Conservation (phyloP, 306 rosid genomes). For the Casuarina equisetifolia region DNA sequence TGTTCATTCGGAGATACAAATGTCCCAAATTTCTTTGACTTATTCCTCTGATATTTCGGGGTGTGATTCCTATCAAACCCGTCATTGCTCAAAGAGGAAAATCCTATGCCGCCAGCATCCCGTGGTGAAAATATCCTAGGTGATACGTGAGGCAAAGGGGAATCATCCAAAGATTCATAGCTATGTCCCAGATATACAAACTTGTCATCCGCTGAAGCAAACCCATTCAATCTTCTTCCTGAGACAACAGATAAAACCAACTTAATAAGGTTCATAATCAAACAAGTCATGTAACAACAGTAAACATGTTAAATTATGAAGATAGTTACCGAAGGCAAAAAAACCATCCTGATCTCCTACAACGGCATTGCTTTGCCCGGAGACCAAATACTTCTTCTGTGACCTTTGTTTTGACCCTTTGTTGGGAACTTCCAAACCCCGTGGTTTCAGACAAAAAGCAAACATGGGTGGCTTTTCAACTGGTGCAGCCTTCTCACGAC, state of each 20-base stretch:
- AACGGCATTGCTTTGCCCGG: constrained; percentile 53
- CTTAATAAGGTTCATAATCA: constrained; percentile 18
- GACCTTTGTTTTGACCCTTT: constrained; percentile 85
- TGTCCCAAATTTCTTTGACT: constrained; percentile 53
- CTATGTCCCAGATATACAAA: constrained; percentile 52
- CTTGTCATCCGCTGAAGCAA: constrained; percentile 60
- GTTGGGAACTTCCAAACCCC: constrained; percentile 79
- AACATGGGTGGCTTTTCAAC: constrained; percentile 87
- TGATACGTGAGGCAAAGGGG: constrained; percentile 58
- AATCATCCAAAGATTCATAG: constrained; percentile 76
- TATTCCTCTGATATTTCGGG: constrained; percentile 50
- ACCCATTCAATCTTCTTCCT: constrained; percentile 82
- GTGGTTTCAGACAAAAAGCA: constrained; percentile 94
- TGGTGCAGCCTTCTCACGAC: constrained; percentile 44
- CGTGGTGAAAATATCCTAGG: constrained; percentile 65
- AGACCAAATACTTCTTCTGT: constrained; percentile 64
- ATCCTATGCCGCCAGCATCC: constrained; percentile 50
- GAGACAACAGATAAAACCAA: constrained; percentile 36
- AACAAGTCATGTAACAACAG: neutral
- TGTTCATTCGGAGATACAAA: constrained; percentile 42
- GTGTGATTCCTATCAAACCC: constrained; percentile 54
- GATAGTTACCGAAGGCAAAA: constrained; percentile 56
- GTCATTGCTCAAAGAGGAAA: constrained; percentile 41
- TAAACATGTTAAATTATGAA: constrained; percentile 10
- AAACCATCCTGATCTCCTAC: constrained; percentile 67